These are phyloP conservation scores for Blastobotrys petasosporus DNA, from an alignment of 1,139 yeast genomes.

Conservation along the genomic window DNA sequence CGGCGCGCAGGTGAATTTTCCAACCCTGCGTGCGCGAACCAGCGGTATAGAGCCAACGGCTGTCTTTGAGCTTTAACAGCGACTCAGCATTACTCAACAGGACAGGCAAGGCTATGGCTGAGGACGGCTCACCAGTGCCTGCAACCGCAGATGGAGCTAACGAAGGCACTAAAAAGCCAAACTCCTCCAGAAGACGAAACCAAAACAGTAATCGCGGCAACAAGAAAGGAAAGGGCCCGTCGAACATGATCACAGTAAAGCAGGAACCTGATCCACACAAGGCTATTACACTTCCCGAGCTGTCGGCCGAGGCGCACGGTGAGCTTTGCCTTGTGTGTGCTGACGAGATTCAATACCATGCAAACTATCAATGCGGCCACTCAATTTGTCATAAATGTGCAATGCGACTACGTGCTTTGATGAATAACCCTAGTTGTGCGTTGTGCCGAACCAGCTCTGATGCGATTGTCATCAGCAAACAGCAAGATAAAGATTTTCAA, in stretches of 20 bases:
- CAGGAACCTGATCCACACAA: constrained; percentile 6
- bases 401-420: constrained; percentile 75
- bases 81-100: too few relatives aligned
- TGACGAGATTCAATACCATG: constrained; percentile 53
- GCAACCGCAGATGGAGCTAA: not conserved
- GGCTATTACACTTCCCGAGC: not conserved
- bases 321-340: constrained; percentile 82
- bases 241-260: not conserved
- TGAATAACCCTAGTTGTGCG: constrained; percentile 66
- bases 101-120: not conserved
- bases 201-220: not conserved
- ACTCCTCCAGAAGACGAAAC: not conserved
- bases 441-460: constrained; percentile 69
- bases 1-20: too few relatives aligned
- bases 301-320: not conserved
- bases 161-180: too few relatives aligned
- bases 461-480: constrained; percentile 53
- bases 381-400: constrained; percentile 78
- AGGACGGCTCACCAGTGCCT: not conserved
- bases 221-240: not conserved
- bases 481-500: constrained; percentile 38
- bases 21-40: too few relatives aligned
- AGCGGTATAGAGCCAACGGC: too few relatives aligned
- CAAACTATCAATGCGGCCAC: constrained; percentile 81
- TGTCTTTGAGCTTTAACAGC: too few relatives aligned